Base-by-base conservation (phyloP, 1,284 basidiomycete genomes). In the Leccinum pachyderme region DNA sequence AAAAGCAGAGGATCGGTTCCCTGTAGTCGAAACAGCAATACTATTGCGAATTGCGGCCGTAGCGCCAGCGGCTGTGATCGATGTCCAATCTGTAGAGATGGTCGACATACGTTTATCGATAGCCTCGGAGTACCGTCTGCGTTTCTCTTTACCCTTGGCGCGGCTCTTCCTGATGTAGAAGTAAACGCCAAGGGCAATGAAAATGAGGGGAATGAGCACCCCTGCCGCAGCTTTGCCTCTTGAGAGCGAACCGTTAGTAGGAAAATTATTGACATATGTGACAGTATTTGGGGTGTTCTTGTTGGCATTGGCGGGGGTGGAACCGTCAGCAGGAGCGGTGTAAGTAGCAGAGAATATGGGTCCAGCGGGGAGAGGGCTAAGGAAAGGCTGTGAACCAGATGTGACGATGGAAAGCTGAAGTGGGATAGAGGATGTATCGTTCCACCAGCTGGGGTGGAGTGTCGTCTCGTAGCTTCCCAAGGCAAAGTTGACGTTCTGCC, bases 71-170 rank as follows among this genome's bases (percentile, higher is more conserved):
- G 80, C 77, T 4, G 87, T 84, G 65, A 93, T 85, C 33, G 80
- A 78, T 66, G 83, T 84, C 90, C 91, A 93, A 63, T 91, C 87
- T 12, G 76, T 74, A 7, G 84, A 85, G 60, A 91, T 84, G 57
- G 86, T 85, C 15, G 86, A 86, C 91, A 93, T 92, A 67, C 92
- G 84, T 73, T 85, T 82, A 77, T 93, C 86, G 72, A 95, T 72
- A 31, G 75, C 78, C 69, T 84, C 79, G 39, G 82, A 86, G 81
- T 85, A 94, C 47, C 81, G 78, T 70, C 79, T 82, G 61, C 83
- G 77, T 71, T 89, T 82, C 58, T 83, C 78, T 53, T 75, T 75
- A 58, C 80, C 79, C 63, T 77, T 82, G 31, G 72, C 65, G 53
- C 91, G 82, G 63, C 77, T 81, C 63, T 80, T 77, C 63, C 75